Evolutionary conservation across 306 rosid genomes (phyloP).

Genomic region (Vigna unguiculata): DNA sequence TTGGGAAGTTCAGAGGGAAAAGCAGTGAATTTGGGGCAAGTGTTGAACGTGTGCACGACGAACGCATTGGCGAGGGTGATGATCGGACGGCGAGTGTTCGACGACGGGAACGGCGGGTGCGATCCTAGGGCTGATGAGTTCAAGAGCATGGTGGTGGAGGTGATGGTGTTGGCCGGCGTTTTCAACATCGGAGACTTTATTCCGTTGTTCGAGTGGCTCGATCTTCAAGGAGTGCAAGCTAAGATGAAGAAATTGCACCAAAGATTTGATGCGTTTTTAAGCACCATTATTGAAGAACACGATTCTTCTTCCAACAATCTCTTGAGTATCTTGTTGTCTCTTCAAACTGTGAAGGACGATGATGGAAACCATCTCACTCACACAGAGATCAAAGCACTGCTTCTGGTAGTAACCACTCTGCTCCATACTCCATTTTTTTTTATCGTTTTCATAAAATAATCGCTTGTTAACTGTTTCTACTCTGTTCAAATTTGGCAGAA

Average conservation of each 20-base stretch:
- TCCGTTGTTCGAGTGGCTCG: constrained; percentile 73
- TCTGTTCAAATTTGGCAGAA: constrained; percentile 46
- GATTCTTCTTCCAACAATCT: constrained; percentile 46
- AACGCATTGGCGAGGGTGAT: constrained; percentile 72
- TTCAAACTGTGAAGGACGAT: constrained; percentile 44
- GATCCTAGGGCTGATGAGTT: constrained; percentile 74
- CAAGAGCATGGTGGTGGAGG: constrained; percentile 75
- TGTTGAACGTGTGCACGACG: constrained; percentile 68
- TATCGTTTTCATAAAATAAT: too few species aligned
- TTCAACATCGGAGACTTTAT: constrained; percentile 82
- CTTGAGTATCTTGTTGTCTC: constrained; percentile 66
- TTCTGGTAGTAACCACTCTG: constrained; percentile 56
- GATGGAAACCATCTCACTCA: constrained; percentile 63
- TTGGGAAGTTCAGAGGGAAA: constrained; percentile 52
- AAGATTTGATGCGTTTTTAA: constrained; percentile 73
- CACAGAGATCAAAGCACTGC: constrained; percentile 78
- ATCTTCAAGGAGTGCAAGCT: constrained; percentile 70
- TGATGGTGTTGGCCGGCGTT: constrained; percentile 79
- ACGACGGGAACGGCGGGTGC: constrained; percentile 56
- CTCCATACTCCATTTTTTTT: too few species aligned
- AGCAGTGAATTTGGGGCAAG: constrained; percentile 59
- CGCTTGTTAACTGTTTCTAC: too few species aligned
- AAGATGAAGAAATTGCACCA: constrained; percentile 85
- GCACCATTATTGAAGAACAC: constrained; percentile 65
- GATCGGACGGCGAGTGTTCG: constrained; percentile 74